Base-by-base conservation (phyloP, 2,329 filamentous ascomycete genomes). In the Plenodomus tracheiphilus region DNA sequence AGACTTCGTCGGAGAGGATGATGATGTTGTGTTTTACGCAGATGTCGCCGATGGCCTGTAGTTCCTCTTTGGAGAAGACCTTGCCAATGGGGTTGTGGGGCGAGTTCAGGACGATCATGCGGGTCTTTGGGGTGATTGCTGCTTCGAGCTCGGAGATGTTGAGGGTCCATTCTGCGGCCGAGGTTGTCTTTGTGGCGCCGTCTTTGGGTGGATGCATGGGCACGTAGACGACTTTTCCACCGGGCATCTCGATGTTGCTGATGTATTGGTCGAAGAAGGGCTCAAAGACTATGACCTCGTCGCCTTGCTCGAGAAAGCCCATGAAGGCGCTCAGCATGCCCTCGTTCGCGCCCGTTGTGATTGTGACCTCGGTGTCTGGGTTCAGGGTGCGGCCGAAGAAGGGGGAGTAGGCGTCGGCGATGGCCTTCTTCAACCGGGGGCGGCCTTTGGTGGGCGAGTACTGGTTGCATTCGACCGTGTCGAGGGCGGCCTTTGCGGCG, bases 261-360 rank as follows among this genome's bases (percentile, higher is more conserved):
- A 99, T 96, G 72, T 97, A 96, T 85, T 99, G 94, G 75, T 99
- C 94, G 71, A 97, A 99, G 77, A 97, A 99, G 10, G 94, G 94
- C 77, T 99, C 94, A 71, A 99, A 97, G 47, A 99, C 83, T 59
- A 99, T 97, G 58, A 97, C 94, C 74, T 99, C 94, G 68, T 99
- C 94, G 11, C 91, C 94, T 1, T 84, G 82, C 74, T 99, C 94
- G 49, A 99, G 85, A 64, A 99, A 99, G 2, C 84, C 94, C 94
- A 99, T 97, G 69, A 99, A 97, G 0, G 92, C 94, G 69, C 89
- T 93, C 58, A 99, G 80, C 91, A 97, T 97, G 64, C 82, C 87
- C 75, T 95, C 89, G 65, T 95, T 95, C 35, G 90, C 89, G 37
- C 89, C 89, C 0, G 93, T 97, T 4, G 94, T 97, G 70, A 99